A percentile compares a stretch with the other conserved stretches of the same genome.
These are phyloP conservation scores for Trichomonas tenax DNA, from an alignment of 208 protist species.

Conservation along the genomic window DNA sequence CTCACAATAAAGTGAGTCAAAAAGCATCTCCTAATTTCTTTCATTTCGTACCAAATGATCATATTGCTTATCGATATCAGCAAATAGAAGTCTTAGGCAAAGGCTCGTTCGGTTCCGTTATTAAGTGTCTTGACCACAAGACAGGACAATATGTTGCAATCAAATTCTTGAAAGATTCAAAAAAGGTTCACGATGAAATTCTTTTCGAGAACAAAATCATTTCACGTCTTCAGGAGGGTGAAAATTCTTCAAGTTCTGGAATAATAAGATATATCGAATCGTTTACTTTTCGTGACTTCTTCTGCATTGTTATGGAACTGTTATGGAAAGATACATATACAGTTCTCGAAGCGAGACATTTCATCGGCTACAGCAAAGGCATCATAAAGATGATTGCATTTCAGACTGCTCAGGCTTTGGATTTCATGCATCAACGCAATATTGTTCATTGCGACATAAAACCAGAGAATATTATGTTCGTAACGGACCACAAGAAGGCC, in stretches of 20 bases:
- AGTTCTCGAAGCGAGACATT: neutral
- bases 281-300: neutral
- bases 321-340: neutral
- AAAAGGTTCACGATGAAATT: slow-evolving; percentile 32
- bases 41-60: neutral
- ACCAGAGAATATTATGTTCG: slow-evolving; percentile 10
- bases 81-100: slow-evolving; percentile 55
- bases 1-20: too few relatives aligned
- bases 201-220: neutral
- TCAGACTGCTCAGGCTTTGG: neutral
- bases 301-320: neutral
- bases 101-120: slow-evolving; percentile 71
- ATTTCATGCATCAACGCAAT: neutral
- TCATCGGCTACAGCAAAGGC: neutral
- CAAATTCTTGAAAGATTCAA: slow-evolving; percentile 46
- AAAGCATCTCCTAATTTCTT: neutral
- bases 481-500: neutral
- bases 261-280: neutral
- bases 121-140: slow-evolving; percentile 59
- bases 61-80: slow-evolving; percentile 60
- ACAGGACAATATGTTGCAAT: slow-evolving; percentile 50
- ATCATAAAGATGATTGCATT: neutral
- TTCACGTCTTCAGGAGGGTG: neutral
- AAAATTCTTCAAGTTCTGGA: neutral
- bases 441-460: neutral